Conservation (phyloP, 176 grass and related monocot species). For the Avena atlantica region DNA sequence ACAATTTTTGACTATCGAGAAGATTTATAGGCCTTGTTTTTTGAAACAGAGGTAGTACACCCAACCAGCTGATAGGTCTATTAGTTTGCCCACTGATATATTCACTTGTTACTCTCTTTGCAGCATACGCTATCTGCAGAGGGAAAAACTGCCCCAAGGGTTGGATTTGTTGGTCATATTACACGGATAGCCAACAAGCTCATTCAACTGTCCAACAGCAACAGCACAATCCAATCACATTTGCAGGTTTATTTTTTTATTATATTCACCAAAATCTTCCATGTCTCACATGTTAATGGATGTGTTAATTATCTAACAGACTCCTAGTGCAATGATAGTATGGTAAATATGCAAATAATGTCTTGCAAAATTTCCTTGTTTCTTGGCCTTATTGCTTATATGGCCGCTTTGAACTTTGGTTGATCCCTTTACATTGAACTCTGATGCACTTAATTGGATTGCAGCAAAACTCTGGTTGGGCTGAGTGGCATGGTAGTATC, state of each 20-base stretch:
- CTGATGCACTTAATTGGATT: slow-evolving; percentile 32
- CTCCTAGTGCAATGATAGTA: not conserved
- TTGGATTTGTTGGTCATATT: slow-evolving; percentile 81
- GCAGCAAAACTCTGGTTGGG: slow-evolving; percentile 86
- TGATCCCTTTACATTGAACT: slow-evolving; percentile 9
- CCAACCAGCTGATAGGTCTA: not conserved
- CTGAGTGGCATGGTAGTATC: slow-evolving; percentile 71
- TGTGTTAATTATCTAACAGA: slow-evolving; percentile 14
- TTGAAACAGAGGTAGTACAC: too few species aligned
- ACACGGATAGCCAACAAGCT: slow-evolving; percentile 94
- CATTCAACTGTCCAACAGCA: slow-evolving; percentile 71
- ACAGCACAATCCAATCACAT: slow-evolving; percentile 65
- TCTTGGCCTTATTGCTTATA: not conserved
- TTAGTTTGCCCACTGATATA: slow-evolving; percentile 27
- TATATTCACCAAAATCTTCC: slow-evolving; percentile 21
- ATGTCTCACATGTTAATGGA: slow-evolving; percentile 5
- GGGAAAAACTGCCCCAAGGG: slow-evolving; percentile 68
- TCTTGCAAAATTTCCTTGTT: not conserved
- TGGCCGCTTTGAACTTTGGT: slow-evolving; percentile 19
- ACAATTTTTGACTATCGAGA: too few species aligned
- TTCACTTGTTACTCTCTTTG: slow-evolving; percentile 45
- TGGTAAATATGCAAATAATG: slow-evolving; percentile 7
- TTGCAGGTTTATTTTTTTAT: slow-evolving; percentile 70
- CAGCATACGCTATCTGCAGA: slow-evolving; percentile 71
- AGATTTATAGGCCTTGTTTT: too few species aligned